Evolutionary conservation across 2,329 filamentous ascomycete species (phyloP).

Genomic region (Endoconidiophora polonica): DNA sequence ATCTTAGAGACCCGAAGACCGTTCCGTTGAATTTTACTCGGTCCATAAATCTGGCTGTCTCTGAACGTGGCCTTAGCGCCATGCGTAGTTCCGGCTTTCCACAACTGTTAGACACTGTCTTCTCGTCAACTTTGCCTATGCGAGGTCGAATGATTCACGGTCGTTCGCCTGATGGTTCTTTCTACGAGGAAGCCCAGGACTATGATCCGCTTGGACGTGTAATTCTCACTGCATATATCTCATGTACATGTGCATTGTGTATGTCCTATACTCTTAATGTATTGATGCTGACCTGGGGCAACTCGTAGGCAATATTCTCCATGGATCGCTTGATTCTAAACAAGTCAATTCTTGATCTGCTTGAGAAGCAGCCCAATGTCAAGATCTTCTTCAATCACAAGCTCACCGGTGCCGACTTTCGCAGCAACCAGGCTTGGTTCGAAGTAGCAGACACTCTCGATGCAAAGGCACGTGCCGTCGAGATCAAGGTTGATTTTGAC

Average conservation of each 20-base stretch:
- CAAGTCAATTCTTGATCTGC: conserved; percentile 62
- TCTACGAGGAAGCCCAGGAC: conserved; percentile 66
- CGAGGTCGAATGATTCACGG: conserved; percentile 92
- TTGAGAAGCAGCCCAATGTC: conserved; percentile 76
- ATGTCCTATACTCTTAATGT: neutral
- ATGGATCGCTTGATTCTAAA: conserved; percentile 76
- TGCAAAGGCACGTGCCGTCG: conserved; percentile 30
- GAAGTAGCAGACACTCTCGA: conserved; percentile 30
- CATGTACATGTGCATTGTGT: neutral
- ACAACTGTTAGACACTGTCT: conserved; percentile 54
- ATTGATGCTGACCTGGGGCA: neutral
- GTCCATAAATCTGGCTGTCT: conserved; percentile 94
- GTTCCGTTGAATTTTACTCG: conserved; percentile 87
- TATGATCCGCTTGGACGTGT: conserved; percentile 84
- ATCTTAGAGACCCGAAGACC: conserved; percentile 69
- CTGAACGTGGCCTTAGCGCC: conserved; percentile 82
- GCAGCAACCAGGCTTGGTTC: conserved; percentile 68
- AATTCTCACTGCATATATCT: conserved; percentile 19
- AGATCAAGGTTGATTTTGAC: conserved; percentile 78
- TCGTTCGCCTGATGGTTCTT: conserved; percentile 39
- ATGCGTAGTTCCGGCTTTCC: conserved; percentile 53
- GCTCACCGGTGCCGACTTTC: conserved; percentile 77
- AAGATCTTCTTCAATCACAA: conserved; percentile 88
- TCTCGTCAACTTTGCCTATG: conserved; percentile 77
- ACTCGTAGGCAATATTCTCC: conserved; percentile 66